These are phyloP conservation scores for Simplicillium aogashimaense DNA, from an alignment of 2,329 filamentous ascomycete species.

Conservation along the genomic window DNA sequence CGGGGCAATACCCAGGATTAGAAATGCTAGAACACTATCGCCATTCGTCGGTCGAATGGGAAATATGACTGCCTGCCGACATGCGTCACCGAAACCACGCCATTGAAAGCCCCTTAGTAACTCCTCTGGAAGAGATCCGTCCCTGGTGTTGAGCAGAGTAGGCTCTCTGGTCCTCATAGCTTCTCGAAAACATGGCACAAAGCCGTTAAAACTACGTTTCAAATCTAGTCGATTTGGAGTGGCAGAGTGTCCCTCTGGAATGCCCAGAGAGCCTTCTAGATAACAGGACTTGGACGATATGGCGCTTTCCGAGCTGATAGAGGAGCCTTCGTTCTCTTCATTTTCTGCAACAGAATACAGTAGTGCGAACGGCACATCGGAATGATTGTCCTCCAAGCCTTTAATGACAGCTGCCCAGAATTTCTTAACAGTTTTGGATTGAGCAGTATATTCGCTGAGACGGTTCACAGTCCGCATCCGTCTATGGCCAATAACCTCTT, in stretches of 20 bases:
- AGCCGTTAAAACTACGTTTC: conserved; percentile 21
- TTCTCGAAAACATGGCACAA: conserved; percentile 25
- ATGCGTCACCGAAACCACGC: conserved; percentile 56
- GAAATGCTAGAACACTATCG: conserved; percentile 55
- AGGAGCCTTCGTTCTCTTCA: conserved; percentile 23
- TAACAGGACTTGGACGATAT: conserved; percentile 24
- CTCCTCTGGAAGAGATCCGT: conserved; percentile 44
- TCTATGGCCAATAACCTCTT: conserved; percentile 20
- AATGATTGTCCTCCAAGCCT: conserved; percentile 21
- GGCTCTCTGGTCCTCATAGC: conserved; percentile 25
- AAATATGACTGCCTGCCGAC: conserved; percentile 55
- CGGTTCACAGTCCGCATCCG: conserved; percentile 21
- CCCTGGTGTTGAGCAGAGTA: conserved; percentile 26
- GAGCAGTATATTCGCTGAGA: conserved; percentile 18
- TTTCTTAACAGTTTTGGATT: conserved; percentile 21
- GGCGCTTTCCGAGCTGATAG: conserved; percentile 22
- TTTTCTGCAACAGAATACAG: conserved; percentile 28
- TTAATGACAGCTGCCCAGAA: conserved; percentile 23
- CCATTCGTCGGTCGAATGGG: conserved; percentile 59
- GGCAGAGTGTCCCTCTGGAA: conserved; percentile 21
- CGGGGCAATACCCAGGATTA: conserved; percentile 63
- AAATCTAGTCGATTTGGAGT: conserved; percentile 23
- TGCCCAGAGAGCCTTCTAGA: conserved; percentile 23
- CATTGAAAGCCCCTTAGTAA: conserved; percentile 50
- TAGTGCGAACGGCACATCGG: conserved; percentile 29